Conservation (phyloP, 257 asterid genomes). For the Solanum chilense region DNA sequence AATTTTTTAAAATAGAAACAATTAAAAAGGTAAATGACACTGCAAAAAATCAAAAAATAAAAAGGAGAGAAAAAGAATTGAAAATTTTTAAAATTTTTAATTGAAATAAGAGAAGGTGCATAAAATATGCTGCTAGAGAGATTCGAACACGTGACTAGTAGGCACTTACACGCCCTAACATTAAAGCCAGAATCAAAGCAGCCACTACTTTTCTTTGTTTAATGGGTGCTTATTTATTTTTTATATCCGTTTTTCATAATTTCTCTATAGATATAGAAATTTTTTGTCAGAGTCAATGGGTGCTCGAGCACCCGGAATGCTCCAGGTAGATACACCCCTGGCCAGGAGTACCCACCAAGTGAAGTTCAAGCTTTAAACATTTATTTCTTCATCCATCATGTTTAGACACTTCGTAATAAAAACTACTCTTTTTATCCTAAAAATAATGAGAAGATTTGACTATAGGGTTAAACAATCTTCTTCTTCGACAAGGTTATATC, state of each 20-base stretch:
- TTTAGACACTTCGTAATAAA: background rate
- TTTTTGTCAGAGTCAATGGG: background rate
- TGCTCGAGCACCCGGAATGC: background rate
- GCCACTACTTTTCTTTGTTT: background rate
- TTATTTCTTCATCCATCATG: background rate
- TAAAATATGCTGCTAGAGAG: background rate
- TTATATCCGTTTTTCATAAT: background rate
- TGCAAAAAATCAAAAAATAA: background rate
- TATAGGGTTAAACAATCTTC: background rate
- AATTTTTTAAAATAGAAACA: background rate
- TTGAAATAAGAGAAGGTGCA: background rate
- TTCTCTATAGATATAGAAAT: background rate
- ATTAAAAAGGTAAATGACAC: background rate
- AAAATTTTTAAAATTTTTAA: too few relatives aligned
- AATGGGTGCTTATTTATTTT: background rate
- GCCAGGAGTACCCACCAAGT: background rate
- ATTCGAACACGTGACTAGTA: background rate
- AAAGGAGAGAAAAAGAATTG: background rate
- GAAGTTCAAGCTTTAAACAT: background rate
- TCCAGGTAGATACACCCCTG: background rate
- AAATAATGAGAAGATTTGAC: background rate
- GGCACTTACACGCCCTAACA: background rate
- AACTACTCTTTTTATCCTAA: background rate
- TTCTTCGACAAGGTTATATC: background rate
- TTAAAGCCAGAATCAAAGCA: background rate